Evolutionary conservation across 345 rosid species (phyloP), one percentile per base, ranked within the genome.

Genomic region (Citrus reticulata): DNA sequence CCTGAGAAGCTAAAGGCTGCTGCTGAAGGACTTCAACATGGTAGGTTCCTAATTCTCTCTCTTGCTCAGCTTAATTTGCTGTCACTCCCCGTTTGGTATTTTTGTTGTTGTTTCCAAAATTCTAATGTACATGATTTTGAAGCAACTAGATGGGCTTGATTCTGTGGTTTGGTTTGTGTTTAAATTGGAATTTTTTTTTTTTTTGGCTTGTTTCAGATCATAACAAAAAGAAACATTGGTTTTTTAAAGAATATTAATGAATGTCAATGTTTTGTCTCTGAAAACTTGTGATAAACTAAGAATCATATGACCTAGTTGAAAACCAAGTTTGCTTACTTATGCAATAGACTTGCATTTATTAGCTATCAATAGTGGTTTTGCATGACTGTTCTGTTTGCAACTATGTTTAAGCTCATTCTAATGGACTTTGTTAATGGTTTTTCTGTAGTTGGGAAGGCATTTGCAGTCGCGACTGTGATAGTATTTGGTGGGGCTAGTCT

Each of bases 1-100:
- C 93, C 95, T 66, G 95, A 92, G 63, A 89, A 89, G 79, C 76
- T 92, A 87, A 92, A 91, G 87, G 97, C 95, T 78, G 97, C 95
- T n/a, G 92, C 94, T 77, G 92, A 90, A 83, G 99, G 98, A 22
- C 89, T 95, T 71, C 80, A 89, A 62, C 84, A 89, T 7, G 70
- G 98, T 93, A 79, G 64, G 92, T 69, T 67, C 70, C 37, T 29
- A 37, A 39, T 73, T 46, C 67, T 72, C 62, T 65, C 25, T 30
- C 29, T 71, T 71, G n/a, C 25, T 51, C 22, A 54, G 22, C 7
- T 17, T 54, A 7, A 17, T 17, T 54, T 54, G 22, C 6, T 54
- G 30, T 24, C 19, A 9, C 74, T 51, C 9, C 37, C 69, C 25
- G 7, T 65, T 65, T 65, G 69, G 24, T 65, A 66, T 22, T 19